These are phyloP conservation scores for Talaromyces atroroseus DNA, from an alignment of 2,329 filamentous ascomycete genomes.

Conservation along the genomic window DNA sequence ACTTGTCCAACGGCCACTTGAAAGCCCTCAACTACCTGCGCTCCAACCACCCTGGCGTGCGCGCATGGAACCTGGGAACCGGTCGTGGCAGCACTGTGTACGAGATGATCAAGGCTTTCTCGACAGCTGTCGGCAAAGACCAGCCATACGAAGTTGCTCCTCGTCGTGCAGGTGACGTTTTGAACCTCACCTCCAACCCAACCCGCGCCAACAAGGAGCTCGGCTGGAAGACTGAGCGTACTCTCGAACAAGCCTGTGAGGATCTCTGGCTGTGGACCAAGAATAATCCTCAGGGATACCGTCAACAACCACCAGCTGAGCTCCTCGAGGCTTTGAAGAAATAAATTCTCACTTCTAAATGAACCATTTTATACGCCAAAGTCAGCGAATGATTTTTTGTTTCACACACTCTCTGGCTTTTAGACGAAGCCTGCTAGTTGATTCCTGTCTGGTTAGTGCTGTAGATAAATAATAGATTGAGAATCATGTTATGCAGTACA, in stretches of 20 bases:
- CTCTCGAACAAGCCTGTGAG: conserved; percentile 85
- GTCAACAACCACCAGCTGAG: conserved; percentile 80
- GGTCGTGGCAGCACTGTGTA: conserved; percentile 93
- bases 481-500: not conserved
- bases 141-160: conserved; percentile 81
- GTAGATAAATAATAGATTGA: conserved; percentile 4
- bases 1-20: conserved; percentile 79
- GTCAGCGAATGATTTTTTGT: not conserved
- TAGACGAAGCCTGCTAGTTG: not conserved
- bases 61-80: conserved; percentile 94
- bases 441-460: not conserved
- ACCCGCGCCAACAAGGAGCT: conserved; percentile 81
- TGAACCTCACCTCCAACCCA: conserved; percentile 91
- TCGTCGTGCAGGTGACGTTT: conserved; percentile 80
- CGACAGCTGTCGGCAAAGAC: conserved; percentile 74
- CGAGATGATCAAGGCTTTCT: conserved; percentile 96
- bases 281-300: conserved; percentile 94
- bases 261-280: conserved; percentile 96
- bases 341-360: not conserved
- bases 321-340: conserved; percentile 57
- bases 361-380: not conserved
- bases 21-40: conserved; percentile 86
- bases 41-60: conserved; percentile 76
- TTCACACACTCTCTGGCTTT: not conserved
- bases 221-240: conserved; percentile 83